Evolutionary conservation across 352 stramenopile species (phyloP), one percentile per base, ranked within the genome.

Genomic region (Aphanomyces astaci): DNA sequence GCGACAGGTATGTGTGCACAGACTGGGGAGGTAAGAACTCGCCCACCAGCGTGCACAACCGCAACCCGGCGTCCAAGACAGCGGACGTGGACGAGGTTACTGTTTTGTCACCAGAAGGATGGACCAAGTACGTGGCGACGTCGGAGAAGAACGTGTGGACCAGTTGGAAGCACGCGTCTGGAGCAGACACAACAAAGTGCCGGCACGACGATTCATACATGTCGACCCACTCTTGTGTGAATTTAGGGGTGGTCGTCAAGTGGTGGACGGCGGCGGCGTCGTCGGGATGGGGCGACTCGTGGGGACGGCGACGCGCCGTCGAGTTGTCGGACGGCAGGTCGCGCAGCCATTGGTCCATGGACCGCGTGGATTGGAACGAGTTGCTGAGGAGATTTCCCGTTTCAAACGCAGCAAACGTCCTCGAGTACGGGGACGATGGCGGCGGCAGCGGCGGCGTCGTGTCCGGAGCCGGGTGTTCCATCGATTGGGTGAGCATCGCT

Each of bases 401-500:
- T 4, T 68, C 62, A n/a, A 68, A 59, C 22, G 62, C 28, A 7
- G 62, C 62, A 43, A 68, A 68, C 15, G 62, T 59, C 24, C 48
- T 52, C 19, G 62, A 68, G 40, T 59, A 68, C 46, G 62, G 62
- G 19, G 62, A 68, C 1, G 62, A 51, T 1, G 62, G 62, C 22
- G 62, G 62, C 10, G 62, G 62, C 2, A 59, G 36, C 4, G 15
- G 46, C 15, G 46, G 46, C 27, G 19, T 15, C 10, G 27, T n/a
- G 15, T 59, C 24, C n/a, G 3, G 13, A 7, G 31, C 11, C 7
- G 56, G 43, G 22, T 57, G 33, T 39, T 68, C 40, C 27, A 68
- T 68, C 5, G 25, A 10, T 43, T 68, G 62, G 15, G 62, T 68
- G 0, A 68, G 25, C 62, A 49, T 43, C 4, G 33, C 5, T n/a